Percentiles rank a stretch among this genome's conserved stretches.
Conservation (phyloP, 192 early-diverging fungal genomes). For the Umbelopsis sp. region DNA sequence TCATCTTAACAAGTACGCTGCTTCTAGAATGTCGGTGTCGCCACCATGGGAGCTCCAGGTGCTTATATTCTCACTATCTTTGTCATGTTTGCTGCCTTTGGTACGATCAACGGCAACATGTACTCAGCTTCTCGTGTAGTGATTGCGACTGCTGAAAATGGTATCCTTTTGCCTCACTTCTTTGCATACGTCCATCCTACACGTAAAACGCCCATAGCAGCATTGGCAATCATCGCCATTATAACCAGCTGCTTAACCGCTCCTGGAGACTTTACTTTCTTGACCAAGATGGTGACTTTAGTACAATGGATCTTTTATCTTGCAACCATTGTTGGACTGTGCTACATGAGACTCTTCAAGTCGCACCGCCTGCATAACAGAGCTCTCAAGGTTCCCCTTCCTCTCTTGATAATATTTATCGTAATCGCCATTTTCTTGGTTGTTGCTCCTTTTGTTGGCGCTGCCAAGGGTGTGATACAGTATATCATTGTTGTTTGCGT, state of each 20-base stretch:
- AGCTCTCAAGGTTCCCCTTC: slow-evolving; percentile 40
- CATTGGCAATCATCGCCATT: slow-evolving; percentile 27
- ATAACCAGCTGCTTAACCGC: slow-evolving; percentile 30
- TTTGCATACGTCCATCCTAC: slow-evolving; percentile 25
- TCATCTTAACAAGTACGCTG: background rate
- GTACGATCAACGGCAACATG: slow-evolving; percentile 63
- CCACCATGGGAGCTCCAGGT: background rate
- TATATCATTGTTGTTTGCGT: background rate
- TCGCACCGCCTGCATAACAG: slow-evolving; percentile 26
- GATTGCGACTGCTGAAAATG: slow-evolving; percentile 41
- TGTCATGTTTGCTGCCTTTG: slow-evolving; percentile 43
- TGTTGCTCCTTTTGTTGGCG: slow-evolving; percentile 22
- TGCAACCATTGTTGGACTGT: slow-evolving; percentile 28
- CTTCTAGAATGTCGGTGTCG: slow-evolving; percentile 1
- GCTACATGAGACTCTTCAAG: slow-evolving; percentile 32
- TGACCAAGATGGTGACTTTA: slow-evolving; percentile 41
- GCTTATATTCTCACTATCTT: slow-evolving; percentile 43
- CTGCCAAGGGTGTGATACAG: background rate
- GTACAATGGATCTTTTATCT: slow-evolving; percentile 44
- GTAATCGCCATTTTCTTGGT: slow-evolving; percentile 38
- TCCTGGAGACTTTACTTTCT: slow-evolving; percentile 39
- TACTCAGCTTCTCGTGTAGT: slow-evolving; percentile 55
- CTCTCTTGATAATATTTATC: slow-evolving; percentile 33
- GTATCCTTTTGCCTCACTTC: slow-evolving; percentile 30
- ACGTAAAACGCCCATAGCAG: slow-evolving; percentile 31